Evolutionary conservation across 192 early-diverging fungal genomes (phyloP).

Genomic region (Paraglomus occultum): DNA sequence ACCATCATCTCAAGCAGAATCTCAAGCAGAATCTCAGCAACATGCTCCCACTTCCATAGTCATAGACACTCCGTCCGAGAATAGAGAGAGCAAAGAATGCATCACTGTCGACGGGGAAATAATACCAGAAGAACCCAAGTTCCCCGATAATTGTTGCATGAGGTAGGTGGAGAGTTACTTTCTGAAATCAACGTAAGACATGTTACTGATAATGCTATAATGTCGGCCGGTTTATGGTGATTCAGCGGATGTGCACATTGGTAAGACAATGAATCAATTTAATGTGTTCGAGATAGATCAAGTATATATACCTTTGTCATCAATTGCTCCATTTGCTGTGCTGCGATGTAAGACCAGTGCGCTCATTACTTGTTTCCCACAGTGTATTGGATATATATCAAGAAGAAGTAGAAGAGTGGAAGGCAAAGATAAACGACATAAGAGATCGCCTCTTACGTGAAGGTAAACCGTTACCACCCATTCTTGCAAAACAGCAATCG

Average conservation of each 20-base stretch:
- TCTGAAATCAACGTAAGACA: not conserved
- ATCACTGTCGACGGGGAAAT: conserved; percentile 15
- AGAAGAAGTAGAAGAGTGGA: conserved; percentile 17
- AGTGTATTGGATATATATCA: conserved; percentile 26
- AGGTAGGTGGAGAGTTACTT: not conserved
- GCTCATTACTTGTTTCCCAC: not conserved
- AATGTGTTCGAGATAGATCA: not conserved
- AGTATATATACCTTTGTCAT: not conserved
- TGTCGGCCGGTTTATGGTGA: too few relatives aligned
- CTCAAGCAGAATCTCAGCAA: too few relatives aligned
- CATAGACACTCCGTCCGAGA: too few relatives aligned
- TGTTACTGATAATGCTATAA: not conserved
- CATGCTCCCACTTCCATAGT: too few relatives aligned
- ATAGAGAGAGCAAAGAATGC: too few relatives aligned
- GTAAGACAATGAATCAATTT: not conserved
- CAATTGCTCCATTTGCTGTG: too few relatives aligned
- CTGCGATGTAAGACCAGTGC: too few relatives aligned
- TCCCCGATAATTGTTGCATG: conserved; percentile 28
- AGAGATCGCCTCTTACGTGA: conserved; percentile 2
- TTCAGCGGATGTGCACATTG: conserved; percentile 12
- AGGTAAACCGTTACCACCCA: conserved; percentile 11
- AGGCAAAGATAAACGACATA: conserved; percentile 2
- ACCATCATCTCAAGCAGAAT: too few relatives aligned
- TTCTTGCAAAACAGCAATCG: not conserved
- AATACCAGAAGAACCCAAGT: conserved; percentile 15